These are phyloP conservation scores for Moelleriella libera DNA, from an alignment of 2,329 filamentous ascomycete species.

Conservation along the genomic window DNA sequence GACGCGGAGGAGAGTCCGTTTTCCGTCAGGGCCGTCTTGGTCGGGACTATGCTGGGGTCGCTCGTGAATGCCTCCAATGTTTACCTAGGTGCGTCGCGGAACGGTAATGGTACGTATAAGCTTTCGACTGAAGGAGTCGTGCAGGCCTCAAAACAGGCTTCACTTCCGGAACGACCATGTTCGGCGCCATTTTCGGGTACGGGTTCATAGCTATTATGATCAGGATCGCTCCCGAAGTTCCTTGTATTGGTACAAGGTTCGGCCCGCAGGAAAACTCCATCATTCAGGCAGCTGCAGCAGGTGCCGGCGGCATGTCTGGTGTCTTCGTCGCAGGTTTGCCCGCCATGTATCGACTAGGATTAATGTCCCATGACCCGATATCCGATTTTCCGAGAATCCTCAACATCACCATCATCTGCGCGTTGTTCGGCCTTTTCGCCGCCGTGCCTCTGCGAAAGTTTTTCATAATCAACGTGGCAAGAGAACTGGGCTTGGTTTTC, in stretches of 20 bases:
- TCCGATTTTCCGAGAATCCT: constrained; percentile 43
- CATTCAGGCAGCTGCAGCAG: constrained; percentile 44
- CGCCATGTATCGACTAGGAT: constrained; percentile 41
- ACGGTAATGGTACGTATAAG: too few species aligned
- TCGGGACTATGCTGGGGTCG: constrained; percentile 40
- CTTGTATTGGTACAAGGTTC: constrained; percentile 37
- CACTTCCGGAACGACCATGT: constrained; percentile 32
- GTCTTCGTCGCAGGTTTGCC: constrained; percentile 47
- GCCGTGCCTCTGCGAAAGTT: constrained; percentile 51
- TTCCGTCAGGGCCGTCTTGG: constrained; percentile 38
- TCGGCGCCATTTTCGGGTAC: constrained; percentile 44
- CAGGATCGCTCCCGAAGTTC: constrained; percentile 30
- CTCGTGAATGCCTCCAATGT: constrained; percentile 49
- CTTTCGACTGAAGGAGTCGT: neutral
- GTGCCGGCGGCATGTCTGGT: constrained; percentile 40
- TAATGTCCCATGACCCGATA: constrained; percentile 33
- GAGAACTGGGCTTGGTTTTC: constrained; percentile 45
- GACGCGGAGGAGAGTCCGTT: constrained; percentile 32
- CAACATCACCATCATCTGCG: constrained; percentile 45
- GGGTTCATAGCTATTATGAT: constrained; percentile 40
- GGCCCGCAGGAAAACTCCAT: constrained; percentile 51
- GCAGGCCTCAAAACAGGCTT: constrained; percentile 36
- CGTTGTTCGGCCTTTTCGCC: constrained; percentile 51
- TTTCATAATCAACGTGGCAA: constrained; percentile 51
- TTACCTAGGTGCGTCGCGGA: constrained; percentile 33